Evolutionary conservation across 2,329 filamentous ascomycete species (phyloP).

Genomic region (Arthrobotrys iridis): DNA sequence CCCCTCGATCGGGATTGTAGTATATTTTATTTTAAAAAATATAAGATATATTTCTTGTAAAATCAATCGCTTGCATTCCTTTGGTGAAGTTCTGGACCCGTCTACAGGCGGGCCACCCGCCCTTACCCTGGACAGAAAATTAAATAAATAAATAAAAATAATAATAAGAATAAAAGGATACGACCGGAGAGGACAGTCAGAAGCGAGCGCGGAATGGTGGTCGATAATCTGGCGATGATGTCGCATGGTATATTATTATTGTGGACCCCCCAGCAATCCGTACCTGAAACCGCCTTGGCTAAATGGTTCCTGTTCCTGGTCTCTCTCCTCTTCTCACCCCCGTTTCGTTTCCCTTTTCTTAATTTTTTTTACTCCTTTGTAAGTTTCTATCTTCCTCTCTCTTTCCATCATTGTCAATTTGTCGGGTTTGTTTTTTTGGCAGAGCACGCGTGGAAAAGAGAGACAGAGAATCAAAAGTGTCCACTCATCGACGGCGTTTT

Average conservation of each 20-base stretch:
- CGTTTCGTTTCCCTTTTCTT: slow-evolving; percentile 7
- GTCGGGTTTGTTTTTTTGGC: slow-evolving; percentile 2
- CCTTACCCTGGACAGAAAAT: slow-evolving; percentile 14
- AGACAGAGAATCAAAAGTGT: neutral
- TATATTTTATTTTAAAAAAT: no score
- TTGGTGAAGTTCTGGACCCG: slow-evolving; percentile 31
- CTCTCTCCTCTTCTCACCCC: neutral
- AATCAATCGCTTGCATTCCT: no score
- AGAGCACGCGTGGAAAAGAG: slow-evolving; percentile 11
- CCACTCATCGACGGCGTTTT: slow-evolving; percentile 15
- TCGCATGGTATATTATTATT: slow-evolving; percentile 50
- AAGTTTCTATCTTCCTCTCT: neutral
- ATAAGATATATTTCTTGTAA: no score
- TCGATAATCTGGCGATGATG: no score
- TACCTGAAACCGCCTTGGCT: slow-evolving; percentile 52
- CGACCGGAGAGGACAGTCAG: no score
- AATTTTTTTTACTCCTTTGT: neutral
- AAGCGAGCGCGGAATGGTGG: no score
- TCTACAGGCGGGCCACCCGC: slow-evolving; percentile 31
- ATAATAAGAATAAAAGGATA: no score
- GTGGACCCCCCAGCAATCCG: slow-evolving; percentile 46
- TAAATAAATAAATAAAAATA: neutral
- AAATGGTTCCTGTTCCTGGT: slow-evolving; percentile 3
- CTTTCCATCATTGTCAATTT: neutral
- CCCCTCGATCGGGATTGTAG: no score